phyloP scores from a whole-genome alignment of 2,329 filamentous ascomycete species.

The Huntiella decipiens region DNA sequence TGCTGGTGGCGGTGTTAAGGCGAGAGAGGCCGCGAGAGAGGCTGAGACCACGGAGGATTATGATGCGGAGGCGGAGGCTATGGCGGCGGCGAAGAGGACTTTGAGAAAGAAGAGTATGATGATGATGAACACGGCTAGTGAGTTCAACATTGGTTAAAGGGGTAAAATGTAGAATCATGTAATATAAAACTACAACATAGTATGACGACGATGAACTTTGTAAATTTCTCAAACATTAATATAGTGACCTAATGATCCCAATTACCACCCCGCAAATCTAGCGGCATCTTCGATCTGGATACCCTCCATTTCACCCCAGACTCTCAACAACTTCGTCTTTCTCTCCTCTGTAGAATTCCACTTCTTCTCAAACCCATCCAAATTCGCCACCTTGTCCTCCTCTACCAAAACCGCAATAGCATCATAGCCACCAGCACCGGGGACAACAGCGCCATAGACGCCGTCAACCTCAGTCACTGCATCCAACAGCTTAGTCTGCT shows the following conservation, averaged over 20 bases:
- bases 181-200: neutral
- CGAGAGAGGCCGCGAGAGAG: conserved; percentile 17
- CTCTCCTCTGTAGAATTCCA: conserved; percentile 41
- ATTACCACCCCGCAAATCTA: conserved; percentile 25
- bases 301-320: conserved; percentile 57
- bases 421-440: conserved; percentile 86
- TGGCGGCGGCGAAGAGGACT: conserved; percentile 24
- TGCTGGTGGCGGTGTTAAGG: conserved; percentile 22
- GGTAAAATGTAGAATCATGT: neutral
- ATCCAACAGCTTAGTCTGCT: conserved; percentile 72
- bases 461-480: conserved; percentile 52
- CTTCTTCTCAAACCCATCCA: conserved; percentile 42
- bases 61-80: conserved; percentile 22
- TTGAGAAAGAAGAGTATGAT: conserved; percentile 46
- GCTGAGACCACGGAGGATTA: conserved; percentile 10
- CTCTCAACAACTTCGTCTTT: conserved; percentile 48
- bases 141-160: conserved; percentile 48
- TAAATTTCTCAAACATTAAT: neutral
- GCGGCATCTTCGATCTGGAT: conserved; percentile 27
- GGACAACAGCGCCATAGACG: conserved; percentile 79
- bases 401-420: conserved; percentile 64
- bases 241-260: neutral
- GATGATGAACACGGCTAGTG: conserved; percentile 42
- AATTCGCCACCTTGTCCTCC: conserved; percentile 44
- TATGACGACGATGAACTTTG: neutral